phyloP scores from a whole-genome alignment of 2,329 filamentous ascomycete genomes.

The Chaetomium olivaceum region DNA sequence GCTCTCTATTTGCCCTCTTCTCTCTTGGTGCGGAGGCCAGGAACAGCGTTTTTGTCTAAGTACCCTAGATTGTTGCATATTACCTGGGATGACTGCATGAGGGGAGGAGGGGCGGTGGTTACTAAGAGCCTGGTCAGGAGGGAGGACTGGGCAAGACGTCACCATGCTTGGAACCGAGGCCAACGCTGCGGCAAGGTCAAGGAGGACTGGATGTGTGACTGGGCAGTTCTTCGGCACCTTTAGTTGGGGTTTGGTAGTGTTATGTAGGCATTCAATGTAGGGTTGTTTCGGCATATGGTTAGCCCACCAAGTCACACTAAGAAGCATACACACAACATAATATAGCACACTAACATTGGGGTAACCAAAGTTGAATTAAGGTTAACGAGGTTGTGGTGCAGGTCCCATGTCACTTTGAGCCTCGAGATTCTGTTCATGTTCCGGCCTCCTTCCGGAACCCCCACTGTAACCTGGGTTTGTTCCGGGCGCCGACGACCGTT shows the following conservation, averaged over 20 bases:
- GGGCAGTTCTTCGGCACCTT: neutral
- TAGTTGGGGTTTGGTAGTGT: neutral
- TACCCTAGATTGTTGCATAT: constrained; percentile 20
- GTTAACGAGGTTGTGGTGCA: neutral
- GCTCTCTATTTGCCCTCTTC: neutral
- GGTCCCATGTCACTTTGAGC: neutral
- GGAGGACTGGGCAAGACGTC: neutral
- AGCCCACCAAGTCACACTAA: neutral
- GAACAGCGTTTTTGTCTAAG: constrained; percentile 1
- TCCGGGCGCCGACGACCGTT: neutral
- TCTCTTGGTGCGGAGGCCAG: neutral
- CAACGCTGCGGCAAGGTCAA: neutral
- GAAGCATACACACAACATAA: neutral
- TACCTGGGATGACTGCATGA: neutral
- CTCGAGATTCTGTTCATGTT: neutral
- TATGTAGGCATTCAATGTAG: neutral
- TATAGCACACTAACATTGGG: neutral
- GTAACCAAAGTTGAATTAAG: neutral
- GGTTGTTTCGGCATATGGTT: neutral
- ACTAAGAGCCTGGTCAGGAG: neutral
- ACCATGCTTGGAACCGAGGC: neutral
- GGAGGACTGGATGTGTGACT: neutral
- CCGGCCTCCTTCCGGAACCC: constrained; percentile 5
- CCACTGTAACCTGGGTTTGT: constrained; percentile 7
- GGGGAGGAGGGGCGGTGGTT: neutral